Evolutionary conservation across 2,329 filamentous ascomycete genomes (phyloP), one percentile per base, ranked within the genome.

Genomic region (Neonectria coccinea): DNA sequence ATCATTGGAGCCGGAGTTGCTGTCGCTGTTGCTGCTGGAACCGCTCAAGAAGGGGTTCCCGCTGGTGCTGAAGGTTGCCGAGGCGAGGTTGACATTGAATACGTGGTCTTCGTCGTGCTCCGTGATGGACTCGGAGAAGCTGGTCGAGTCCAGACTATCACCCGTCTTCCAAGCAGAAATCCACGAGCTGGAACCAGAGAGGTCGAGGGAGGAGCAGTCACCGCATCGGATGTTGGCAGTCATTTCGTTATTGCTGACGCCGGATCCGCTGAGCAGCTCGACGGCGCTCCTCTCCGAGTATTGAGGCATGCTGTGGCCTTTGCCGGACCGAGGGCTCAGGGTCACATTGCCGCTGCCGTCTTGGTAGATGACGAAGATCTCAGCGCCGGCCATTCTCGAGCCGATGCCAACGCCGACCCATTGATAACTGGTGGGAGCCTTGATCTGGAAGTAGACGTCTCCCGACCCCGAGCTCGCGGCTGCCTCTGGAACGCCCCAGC

Each of bases 321-420:
- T 77, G 31, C 84, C 86, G 3, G 75, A 70, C 22, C 89, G 85
- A 1, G 88, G 82, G 66, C 88, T 90, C 57, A 91, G 73, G 1
- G 89, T 91, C 25, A 91, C 81, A 72, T 90, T 90, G 65, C 85
- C 84, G 4, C 70, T 67, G 63, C 86, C 86, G 67, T 88, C 82
- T 50, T 85, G 78, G 75, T 91, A 91, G 68, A 90, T 81, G 71
- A 91, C 67, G 73, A 91, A 90, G 62, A 91, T 89, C 73, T 88
- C 85, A 54, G 88, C 76, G 33, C 82, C 85, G 14, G 74, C 44
- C 89, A 91, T 91, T 45, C 67, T 64, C 0, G 72, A 69, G 50
- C 89, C 89, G 33, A 85, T 86, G 31, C 86, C 89, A 18, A 90
- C 79, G 9, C 81, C 85, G 16, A 89, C 81, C 89, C 89, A 91